Conservation (phyloP, 495 filamentous ascomycete genomes). For the Xylaria sp. region DNA sequence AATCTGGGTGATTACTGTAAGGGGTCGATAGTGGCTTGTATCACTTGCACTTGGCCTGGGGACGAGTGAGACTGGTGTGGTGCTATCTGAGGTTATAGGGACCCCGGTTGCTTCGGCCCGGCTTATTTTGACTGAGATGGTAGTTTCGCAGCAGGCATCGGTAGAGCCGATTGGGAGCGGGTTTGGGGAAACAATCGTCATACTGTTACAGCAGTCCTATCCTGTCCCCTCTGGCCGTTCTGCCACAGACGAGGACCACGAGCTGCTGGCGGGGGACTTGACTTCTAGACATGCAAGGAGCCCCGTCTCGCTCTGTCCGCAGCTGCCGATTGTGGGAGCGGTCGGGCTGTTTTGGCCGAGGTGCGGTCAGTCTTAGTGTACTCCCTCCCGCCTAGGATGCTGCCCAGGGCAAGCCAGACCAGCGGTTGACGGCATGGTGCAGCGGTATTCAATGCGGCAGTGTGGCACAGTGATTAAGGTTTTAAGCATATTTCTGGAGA, state of each 20-base stretch:
- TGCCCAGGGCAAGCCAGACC: slow-evolving; percentile 25
- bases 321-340: slow-evolving; percentile 2
- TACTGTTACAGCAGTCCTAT: neutral
- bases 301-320: slow-evolving; percentile 6
- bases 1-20: slow-evolving; percentile 27
- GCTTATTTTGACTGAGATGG: slow-evolving; percentile 20
- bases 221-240: neutral
- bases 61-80: neutral
- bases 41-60: neutral
- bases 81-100: neutral
- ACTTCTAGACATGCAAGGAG: slow-evolving; percentile 3
- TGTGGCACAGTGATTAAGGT: slow-evolving; percentile 27
- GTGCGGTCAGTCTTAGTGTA: slow-evolving; percentile 25
- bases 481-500: slow-evolving; percentile 24
- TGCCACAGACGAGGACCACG: neutral
- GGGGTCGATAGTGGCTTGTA: neutral
- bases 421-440: slow-evolving; percentile 22
- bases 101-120: slow-evolving; percentile 23
- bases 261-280: neutral
- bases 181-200: neutral
- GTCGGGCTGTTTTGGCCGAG: slow-evolving; percentile 29
- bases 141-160: neutral
- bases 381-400: slow-evolving; percentile 1
- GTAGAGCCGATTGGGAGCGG: neutral
- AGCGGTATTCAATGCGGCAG: neutral